These are phyloP conservation scores for Dendrobium chrysotoxum DNA, from an alignment of 106 monocot species.

Conservation along the genomic window DNA sequence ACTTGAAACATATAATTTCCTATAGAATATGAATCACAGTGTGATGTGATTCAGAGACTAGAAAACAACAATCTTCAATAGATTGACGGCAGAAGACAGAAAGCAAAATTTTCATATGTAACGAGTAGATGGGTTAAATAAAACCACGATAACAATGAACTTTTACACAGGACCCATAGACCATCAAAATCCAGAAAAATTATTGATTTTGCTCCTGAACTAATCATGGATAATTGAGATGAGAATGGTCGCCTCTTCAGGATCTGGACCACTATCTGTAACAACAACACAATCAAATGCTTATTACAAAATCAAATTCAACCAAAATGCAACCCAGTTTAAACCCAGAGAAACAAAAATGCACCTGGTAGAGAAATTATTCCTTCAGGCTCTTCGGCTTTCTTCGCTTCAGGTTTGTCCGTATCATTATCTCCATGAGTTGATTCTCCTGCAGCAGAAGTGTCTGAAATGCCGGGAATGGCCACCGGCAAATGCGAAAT, in stretches of 20 bases:
- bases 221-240: conserved; percentile 9
- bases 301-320: background rate
- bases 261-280: background rate
- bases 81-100: background rate
- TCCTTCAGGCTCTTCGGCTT: background rate
- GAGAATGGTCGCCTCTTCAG: conserved; percentile 5
- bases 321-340: background rate
- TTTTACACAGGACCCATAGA: background rate
- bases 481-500: background rate
- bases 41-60: background rate
- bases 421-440: background rate
- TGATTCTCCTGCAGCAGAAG: background rate
- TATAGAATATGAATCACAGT: background rate
- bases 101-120: background rate
- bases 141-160: background rate
- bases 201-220: background rate
- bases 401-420: background rate
- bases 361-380: conserved; percentile 4
- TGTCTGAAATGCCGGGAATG: background rate
- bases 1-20: background rate
- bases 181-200: background rate
- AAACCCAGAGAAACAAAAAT: background rate
- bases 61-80: background rate
- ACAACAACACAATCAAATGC: background rate
- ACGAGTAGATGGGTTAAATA: background rate